These are phyloP conservation scores for Gossypium herbaceum DNA, from an alignment of 345 rosid genomes.

Conservation along the genomic window DNA sequence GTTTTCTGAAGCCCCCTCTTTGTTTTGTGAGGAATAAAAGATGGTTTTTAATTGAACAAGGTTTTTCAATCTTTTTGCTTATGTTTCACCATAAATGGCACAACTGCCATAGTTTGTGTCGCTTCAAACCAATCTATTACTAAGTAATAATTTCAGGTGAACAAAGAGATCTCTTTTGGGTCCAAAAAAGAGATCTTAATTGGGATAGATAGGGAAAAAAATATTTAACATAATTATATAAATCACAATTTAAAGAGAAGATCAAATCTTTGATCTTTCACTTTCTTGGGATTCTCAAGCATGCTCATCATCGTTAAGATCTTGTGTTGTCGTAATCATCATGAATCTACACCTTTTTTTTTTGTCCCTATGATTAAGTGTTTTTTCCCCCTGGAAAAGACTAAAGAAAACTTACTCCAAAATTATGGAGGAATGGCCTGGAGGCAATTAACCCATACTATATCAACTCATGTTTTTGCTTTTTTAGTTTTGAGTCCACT, in stretches of 20 bases:
- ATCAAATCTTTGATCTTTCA: conserved; percentile 14
- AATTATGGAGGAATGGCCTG: conserved; percentile 24
- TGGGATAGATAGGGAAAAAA: neutral
- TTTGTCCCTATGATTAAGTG: neutral
- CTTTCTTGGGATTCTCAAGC: conserved; percentile 64
- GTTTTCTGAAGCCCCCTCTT: neutral
- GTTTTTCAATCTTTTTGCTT: neutral
- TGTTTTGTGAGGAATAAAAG: conserved; percentile 3
- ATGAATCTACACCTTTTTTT: conserved; percentile 15
- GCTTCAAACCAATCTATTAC: neutral
- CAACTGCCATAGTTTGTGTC: too few relatives aligned
- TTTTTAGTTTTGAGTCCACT: conserved; percentile 10
- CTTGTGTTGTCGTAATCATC: conserved; percentile 25
- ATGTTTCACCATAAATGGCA: too few relatives aligned
- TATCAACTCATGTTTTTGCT: conserved; percentile 3
- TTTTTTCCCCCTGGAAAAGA: conserved; percentile 7
- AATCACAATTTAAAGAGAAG: neutral
- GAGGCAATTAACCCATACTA: conserved; percentile 22
- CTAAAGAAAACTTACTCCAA: neutral
- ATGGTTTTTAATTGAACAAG: neutral
- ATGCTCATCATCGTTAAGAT: conserved; percentile 37
- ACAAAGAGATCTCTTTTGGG: neutral
- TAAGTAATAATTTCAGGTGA: neutral
- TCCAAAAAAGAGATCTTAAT: neutral
- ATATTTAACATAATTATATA: neutral